Evolutionary conservation across 345 rosid species (phyloP), one percentile per base, ranked within the genome.

Genomic region (Turnera subulata): DNA sequence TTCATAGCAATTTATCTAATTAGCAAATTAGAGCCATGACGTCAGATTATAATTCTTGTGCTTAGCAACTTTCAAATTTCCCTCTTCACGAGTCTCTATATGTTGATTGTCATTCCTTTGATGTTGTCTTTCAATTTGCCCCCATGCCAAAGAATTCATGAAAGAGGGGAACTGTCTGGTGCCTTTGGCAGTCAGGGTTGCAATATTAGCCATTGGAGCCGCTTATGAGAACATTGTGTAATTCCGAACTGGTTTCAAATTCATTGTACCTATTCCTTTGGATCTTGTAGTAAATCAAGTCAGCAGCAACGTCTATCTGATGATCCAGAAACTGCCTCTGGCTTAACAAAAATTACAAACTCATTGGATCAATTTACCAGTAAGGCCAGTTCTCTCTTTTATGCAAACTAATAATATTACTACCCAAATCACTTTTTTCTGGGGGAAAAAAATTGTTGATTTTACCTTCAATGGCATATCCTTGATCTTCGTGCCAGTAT

Each of bases 241-340:
- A 11, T 25, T 53, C n/a, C 17, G 20, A 47, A 22, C 15, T 56
- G 6, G 11, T 50, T 65, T 69, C 52, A 11, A 17, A 46, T 2
- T 15, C 11, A 26, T 21, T 23, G 39, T 46, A 25, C 14, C 20
- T 44, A 24, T 3, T 51, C 48, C 20, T 46, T 57, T 22, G 50
- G 50, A 47, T 73, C 53, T 61, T 69, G 73, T 72, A 83, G 82
- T 71, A 49, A 54, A 65, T 60, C 73, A 48, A 67, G 62, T 66
- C 70, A 58, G 44, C 46, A 19, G 47, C 49, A 52, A 22, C 70
- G 42, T 0, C 51, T 14, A 32, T 58, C 72, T 24, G 71, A 78
- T 50, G 69, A 59, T 58, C 55, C 48, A 46, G 72, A 66, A 26
- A 48, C 55, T 33, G 76, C 69, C 46, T 66, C 63, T 57, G 72